Base-by-base conservation (phyloP, 768 basidiomycete genomes). In the Scleroderma citrinum region DNA sequence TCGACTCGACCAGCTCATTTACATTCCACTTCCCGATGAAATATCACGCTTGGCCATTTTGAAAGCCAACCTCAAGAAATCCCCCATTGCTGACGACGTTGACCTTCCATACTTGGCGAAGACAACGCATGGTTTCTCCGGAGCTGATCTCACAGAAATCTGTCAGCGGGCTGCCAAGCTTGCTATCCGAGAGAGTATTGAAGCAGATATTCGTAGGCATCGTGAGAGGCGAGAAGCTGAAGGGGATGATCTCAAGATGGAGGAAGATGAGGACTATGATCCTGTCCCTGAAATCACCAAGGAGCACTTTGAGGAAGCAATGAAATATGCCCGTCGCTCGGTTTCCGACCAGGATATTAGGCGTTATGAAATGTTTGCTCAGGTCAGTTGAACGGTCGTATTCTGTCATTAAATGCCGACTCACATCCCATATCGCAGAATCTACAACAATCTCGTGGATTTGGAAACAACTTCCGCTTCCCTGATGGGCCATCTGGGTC, bases 71-170 rank as follows among this genome's bases (percentile, higher is more conserved):
- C 84, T 99, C 60, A 88, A 94, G 74, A 94, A 93, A 67, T 92
- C 88, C 16, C 96, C 96, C 14, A 72, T 99, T 44, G 75, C 89
- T 16, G 70, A 76, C 16, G 82, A 84, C 1, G 94, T 99, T 57
- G 82, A 96, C 66, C 81, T 98, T 42, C 26, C 29, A 23, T 98
- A 84, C 84, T 76, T 99, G 54, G 80, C 94, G 47, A 95, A 87
- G 81, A 80, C 75, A 67, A 96, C 95, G 13, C 92, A 97, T 60
- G 96, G 96, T 12, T 99, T 87, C 83, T 98, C 95, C 62, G 96
- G 96, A 83, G 96, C 96, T 49, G 96, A 99, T 81, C 74, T 98
- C 57, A 95, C 95, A n/a, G 96, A 98, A 69, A 95, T 99, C 61
- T 98, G 95, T 67, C 95, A 98, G 70, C 83, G 96, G 44, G 86